These are phyloP conservation scores for Antitrichia curtipendula DNA, from an alignment of 225 moss, liverwort and hornwort genomes.

Conservation along the genomic window DNA sequence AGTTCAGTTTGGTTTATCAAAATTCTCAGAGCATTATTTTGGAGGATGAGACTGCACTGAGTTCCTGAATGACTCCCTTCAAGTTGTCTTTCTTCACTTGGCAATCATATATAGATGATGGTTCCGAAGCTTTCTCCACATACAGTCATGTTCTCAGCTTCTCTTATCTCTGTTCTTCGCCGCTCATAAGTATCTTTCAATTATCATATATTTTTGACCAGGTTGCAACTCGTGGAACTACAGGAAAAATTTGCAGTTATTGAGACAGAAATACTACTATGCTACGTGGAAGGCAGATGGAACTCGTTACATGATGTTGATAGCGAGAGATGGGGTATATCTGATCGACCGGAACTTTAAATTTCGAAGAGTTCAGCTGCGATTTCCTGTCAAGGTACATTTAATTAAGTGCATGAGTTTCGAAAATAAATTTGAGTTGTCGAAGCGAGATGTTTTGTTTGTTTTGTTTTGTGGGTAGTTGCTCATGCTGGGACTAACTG, in stretches of 20 bases:
- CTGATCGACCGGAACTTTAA: slow-evolving; percentile 92
- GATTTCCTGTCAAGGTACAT: slow-evolving; percentile 69
- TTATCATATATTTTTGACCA: background rate
- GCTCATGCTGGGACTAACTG: background rate
- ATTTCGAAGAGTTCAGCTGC: slow-evolving; percentile 84
- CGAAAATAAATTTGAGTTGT: background rate
- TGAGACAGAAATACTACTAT: slow-evolving; percentile 83
- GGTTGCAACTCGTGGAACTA: background rate
- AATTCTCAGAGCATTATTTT: background rate
- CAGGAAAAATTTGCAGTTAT: slow-evolving; percentile 86
- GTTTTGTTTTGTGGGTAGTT: background rate
- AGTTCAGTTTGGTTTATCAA: background rate
- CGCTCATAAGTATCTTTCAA: background rate
- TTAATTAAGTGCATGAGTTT: background rate
- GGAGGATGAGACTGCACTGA: background rate
- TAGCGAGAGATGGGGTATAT: slow-evolving; percentile 73
- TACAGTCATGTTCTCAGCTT: background rate
- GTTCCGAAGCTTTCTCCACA: background rate
- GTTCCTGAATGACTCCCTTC: background rate
- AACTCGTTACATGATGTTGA: slow-evolving; percentile 95
- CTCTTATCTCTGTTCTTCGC: background rate
- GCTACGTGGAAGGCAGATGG: slow-evolving; percentile 99
- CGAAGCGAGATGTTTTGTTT: background rate
- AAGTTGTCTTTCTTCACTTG: background rate
- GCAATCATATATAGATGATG: background rate